A percentile compares a stretch with the other conserved stretches of the same genome.
Evolutionary conservation across 805 yeast species (phyloP).

Genomic region (Saturnispora silvae): DNA sequence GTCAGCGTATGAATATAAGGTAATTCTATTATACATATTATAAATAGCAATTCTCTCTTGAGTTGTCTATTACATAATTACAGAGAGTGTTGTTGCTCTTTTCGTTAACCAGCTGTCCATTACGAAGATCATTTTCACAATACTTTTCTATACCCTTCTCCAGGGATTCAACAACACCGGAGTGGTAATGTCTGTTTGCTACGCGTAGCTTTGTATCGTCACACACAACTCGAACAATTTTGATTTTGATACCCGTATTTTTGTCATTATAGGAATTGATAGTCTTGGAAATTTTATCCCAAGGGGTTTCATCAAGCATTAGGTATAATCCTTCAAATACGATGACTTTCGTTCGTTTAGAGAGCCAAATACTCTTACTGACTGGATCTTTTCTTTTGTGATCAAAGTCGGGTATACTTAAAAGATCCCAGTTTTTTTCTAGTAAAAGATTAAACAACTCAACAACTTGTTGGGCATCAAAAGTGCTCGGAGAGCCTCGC

Average conservation of each 20-base stretch:
- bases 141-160: conserved; percentile 44
- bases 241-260: conserved; percentile 24
- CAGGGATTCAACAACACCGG: conserved; percentile 39
- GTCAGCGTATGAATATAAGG: background rate
- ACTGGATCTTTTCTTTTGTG: conserved; percentile 68
- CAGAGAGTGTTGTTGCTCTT: conserved; percentile 11
- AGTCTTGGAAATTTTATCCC: conserved; percentile 38
- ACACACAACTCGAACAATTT: conserved; percentile 10
- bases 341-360: conserved; percentile 35
- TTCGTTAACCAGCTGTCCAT: conserved; percentile 34
- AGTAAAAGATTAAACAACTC: conserved; percentile 25
- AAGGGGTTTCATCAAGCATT: conserved; percentile 44
- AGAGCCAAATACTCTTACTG: conserved; percentile 38
- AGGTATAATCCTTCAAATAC: conserved; percentile 73
- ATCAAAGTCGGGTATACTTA: conserved; percentile 61
- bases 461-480: conserved; percentile 47
- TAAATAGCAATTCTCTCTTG: background rate
- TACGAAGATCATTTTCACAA: conserved; percentile 48
- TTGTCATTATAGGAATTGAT: conserved; percentile 16
- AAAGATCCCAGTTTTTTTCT: conserved; percentile 2
- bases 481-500: conserved; percentile 83
- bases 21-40: background rate
- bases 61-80: conserved; percentile 17
- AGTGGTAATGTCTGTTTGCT: conserved; percentile 50
- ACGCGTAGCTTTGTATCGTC: conserved; percentile 41